Conservation (phyloP, 139 green algal species). For the Eudorina sp. region DNA sequence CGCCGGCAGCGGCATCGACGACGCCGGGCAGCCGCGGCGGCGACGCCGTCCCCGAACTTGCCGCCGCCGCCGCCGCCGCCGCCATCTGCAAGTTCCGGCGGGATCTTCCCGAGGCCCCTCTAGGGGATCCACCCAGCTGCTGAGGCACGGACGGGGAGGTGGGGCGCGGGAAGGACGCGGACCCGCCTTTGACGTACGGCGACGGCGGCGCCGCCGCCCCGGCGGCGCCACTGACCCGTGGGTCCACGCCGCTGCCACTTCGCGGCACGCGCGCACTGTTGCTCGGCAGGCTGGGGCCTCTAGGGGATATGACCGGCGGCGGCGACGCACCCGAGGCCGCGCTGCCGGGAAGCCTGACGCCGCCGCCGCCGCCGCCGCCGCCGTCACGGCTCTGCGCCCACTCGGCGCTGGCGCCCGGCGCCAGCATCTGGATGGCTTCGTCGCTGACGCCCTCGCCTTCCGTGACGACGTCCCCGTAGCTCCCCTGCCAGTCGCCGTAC, state of each 20-base stretch:
- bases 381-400: neutral
- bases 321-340: neutral
- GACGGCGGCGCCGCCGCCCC: neutral
- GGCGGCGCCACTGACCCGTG: neutral
- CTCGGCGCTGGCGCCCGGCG: neutral
- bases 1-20: neutral
- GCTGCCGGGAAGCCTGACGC: neutral
- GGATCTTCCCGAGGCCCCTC: neutral
- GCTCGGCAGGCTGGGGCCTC: neutral
- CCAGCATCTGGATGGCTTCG: conserved; percentile 11
- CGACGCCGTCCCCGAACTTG: neutral
- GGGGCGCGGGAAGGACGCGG: neutral
- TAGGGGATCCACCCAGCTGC: neutral
- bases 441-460: neutral
- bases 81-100: neutral
- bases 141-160: neutral
- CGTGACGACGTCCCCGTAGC: neutral
- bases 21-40: neutral
- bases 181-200: neutral
- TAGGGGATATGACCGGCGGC: neutral
- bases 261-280: neutral
- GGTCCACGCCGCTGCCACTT: neutral
- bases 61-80: neutral
- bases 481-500: neutral
- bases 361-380: neutral